A percentile compares a stretch with the other conserved stretches of the same genome.
phyloP scores from a whole-genome alignment of 768 basidiomycete species.

The Xerocomellus intermedius region DNA sequence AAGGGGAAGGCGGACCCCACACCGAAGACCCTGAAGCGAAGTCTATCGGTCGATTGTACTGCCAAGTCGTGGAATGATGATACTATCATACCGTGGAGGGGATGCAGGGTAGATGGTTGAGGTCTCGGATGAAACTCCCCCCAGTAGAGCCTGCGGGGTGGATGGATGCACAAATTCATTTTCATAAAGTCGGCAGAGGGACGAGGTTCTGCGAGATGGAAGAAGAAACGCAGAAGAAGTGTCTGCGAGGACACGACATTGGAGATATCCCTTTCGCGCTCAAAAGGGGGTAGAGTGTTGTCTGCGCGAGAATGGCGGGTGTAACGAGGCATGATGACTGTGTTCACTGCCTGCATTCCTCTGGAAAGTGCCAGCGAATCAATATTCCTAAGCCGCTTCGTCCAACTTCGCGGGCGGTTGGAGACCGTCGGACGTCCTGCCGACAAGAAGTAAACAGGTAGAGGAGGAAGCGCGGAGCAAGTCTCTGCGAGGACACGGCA shows the following conservation, averaged over 20 bases:
- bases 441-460: constrained; percentile 7
- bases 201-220: constrained; percentile 36
- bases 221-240: constrained; percentile 14
- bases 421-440: too few relatives aligned
- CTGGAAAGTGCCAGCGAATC: too few relatives aligned
- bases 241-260: constrained; percentile 26
- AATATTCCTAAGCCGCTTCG: too few relatives aligned
- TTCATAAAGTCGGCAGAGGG: constrained; percentile 46
- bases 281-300: constrained; percentile 17
- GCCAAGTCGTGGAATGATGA: background rate
- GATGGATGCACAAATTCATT: constrained; percentile 40
- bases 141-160: background rate
- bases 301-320: constrained; percentile 12
- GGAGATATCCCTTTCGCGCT: constrained; percentile 4
- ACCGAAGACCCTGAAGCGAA: too few relatives aligned
- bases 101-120: constrained; percentile 47
- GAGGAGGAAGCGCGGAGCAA: constrained; percentile 12
- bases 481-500: constrained; percentile 25
- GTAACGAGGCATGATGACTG: constrained; percentile 6
- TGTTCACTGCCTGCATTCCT: too few relatives aligned
- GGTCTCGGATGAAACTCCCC: constrained; percentile 34
- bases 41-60: too few relatives aligned
- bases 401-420: too few relatives aligned
- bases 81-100: too few relatives aligned
- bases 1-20: too few relatives aligned